Evolutionary conservation across 2,329 filamentous ascomycete species (phyloP), one percentile per base, ranked within the genome.

Genomic region (Aureobasidium sp.): DNA sequence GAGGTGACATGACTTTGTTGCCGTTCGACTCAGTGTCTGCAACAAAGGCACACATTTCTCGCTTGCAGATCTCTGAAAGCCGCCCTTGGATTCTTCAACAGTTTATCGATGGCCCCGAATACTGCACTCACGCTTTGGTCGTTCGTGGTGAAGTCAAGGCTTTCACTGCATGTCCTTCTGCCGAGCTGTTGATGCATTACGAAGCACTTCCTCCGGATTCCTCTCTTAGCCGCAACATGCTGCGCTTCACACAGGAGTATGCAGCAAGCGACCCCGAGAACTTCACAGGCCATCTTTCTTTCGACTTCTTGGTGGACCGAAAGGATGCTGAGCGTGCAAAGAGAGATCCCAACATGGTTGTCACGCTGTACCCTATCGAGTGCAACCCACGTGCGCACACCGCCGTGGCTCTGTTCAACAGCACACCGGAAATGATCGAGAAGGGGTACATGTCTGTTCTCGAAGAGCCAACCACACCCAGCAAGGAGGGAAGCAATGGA

Each of bases 301-400:
- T 92, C 59, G 86, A 90, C 69, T 87, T 92, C 64, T 75, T 91
- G 65, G 81, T 88, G 2, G 79, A 83, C 52, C 75, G 80, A 48
- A 71, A 73, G 16, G 66, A 78, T 48, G 65, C 69, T 53, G 65
- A 72, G 61, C 54, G 68, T 54, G 64, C 69, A 37, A 57, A 65
- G 10, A 64, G 55, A 8, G 65, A 71, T 41, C 63, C 67, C 5
- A 65, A 64, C 5, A 52, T 39, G 34, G 49, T 63, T 15, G 67
- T 75, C 13, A 68, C 66, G 32, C 70, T 89, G 1, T 86, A 84
- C 65, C 85, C 86, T 0, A 89, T 90, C 62, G 86, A 89, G 69
- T 89, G 86, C 68, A 90, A 89, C 61, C 87, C 87, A 0, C 77
- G 87, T 15, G 84, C 83, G 0, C 86, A 90, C 67, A 90, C 87